Evolutionary conservation across 2,329 filamentous ascomycete species (phyloP).

Genomic region (Scedosporium dehoogii): DNA sequence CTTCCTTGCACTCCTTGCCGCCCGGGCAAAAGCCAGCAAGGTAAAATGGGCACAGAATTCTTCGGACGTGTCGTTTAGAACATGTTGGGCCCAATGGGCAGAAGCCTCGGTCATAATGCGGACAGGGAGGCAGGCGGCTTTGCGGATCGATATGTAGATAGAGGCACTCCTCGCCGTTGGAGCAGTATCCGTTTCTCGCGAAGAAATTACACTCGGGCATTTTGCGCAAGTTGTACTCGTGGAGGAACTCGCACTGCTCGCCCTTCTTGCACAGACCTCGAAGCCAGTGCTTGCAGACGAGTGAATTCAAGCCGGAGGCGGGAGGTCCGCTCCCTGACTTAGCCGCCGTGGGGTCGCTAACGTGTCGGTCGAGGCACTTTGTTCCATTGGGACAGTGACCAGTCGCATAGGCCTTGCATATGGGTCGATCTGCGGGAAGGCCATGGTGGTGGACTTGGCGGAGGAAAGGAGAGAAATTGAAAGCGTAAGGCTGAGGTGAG

Average conservation of each 20-base stretch:
- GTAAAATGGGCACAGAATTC: slow-evolving; percentile 74
- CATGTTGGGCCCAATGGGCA: slow-evolving; percentile 84
- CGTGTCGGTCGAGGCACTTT: slow-evolving; percentile 77
- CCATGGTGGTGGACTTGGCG: slow-evolving; percentile 76
- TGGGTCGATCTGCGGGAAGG: slow-evolving; percentile 65
- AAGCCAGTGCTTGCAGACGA: slow-evolving; percentile 98
- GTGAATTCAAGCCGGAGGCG: slow-evolving; percentile 57
- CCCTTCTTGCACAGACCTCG: slow-evolving; percentile 97
- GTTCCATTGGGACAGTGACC: slow-evolving; percentile 81
- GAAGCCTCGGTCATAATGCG: slow-evolving; percentile 90
- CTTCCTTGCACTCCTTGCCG: slow-evolving; percentile 61
- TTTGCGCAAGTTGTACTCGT: slow-evolving; percentile 96
- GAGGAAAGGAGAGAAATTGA: slow-evolving; percentile 81
- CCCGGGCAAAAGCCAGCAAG: slow-evolving; percentile 92
- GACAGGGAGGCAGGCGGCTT: slow-evolving; percentile 68
- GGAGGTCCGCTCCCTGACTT: slow-evolving; percentile 14
- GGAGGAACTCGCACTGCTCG: slow-evolving; percentile 90
- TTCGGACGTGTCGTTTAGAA: slow-evolving; percentile 78
- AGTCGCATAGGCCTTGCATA: slow-evolving; percentile 77
- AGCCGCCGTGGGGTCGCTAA: slow-evolving; percentile 30
- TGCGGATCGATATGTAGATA: slow-evolving; percentile 85
- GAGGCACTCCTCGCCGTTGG: slow-evolving; percentile 91
- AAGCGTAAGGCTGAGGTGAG: slow-evolving; percentile 50
- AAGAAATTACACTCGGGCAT: slow-evolving; percentile 99
- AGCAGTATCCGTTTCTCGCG: slow-evolving; percentile 85